Conservation (phyloP, 345 rosid genomes). For the Brassica incana region DNA sequence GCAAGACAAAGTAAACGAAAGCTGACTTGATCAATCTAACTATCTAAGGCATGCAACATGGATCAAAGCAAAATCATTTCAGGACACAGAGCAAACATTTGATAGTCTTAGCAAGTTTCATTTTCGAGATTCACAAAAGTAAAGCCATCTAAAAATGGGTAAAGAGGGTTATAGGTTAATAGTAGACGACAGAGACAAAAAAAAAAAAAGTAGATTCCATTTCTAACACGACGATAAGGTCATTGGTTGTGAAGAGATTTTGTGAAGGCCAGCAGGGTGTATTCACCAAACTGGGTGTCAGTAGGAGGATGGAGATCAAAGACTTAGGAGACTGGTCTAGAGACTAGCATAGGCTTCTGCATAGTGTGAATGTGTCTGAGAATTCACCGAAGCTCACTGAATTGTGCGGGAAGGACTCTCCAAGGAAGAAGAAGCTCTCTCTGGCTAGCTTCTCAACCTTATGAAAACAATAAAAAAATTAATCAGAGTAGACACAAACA, state of each 20-base stretch:
- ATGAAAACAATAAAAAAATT: no score
- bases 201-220: not conserved
- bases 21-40: no score
- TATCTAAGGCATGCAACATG: no score
- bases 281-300: slow-evolving; percentile 54
- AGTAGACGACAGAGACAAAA: not conserved
- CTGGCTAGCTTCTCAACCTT: no score
- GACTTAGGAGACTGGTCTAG: slow-evolving; percentile 70
- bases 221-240: not conserved
- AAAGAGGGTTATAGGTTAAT: no score
- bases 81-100: no score
- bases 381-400: slow-evolving; percentile 65
- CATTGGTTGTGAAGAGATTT: slow-evolving; percentile 38
- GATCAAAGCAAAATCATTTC: not conserved
- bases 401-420: slow-evolving; percentile 67
- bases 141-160: not conserved
- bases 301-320: slow-evolving; percentile 64
- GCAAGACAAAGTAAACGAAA: not conserved
- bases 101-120: not conserved
- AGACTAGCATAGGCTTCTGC: slow-evolving; percentile 55
- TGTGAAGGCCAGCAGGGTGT: slow-evolving; percentile 36
- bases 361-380: slow-evolving; percentile 35
- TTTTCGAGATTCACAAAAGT: not conserved
- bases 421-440: slow-evolving; percentile 30
- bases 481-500: no score